Base-by-base conservation (phyloP, 805 yeast genomes). In the Suhomyces canberraensis region DNA sequence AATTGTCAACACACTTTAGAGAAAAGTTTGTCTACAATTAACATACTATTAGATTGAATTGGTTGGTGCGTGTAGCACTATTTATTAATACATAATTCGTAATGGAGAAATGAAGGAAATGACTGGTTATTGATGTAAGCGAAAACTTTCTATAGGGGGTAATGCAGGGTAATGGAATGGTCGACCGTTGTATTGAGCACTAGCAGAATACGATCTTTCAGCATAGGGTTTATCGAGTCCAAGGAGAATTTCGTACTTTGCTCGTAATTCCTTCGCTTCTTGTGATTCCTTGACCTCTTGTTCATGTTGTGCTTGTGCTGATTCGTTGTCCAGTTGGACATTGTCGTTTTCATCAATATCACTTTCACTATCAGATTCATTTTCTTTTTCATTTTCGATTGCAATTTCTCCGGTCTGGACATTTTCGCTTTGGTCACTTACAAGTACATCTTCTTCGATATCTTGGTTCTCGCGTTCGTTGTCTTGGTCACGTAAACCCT, bases 131-230 rank as follows among this genome's bases (percentile, higher is more conserved):
- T 24, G 25, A 24, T 22, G 17, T 7, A 31, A 11, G 29, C 3
- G 56, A 58, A 34, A 58, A 56, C 22, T 39, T 46, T 58, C 61
- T 16, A 57, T 29, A 1, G 62, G 56, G 8, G 63, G 64, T 16
- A 56, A 29, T n/a, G 39, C 45, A 31, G 44, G 44, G 29, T 29
- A 34, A 3, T 35, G 35, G 25, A 41, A 35, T 9, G 29, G 25
- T 22, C 11, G 35, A n/a, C n/a, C n/a, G 31, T 18, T 19, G 22
- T 17, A 13, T 13, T 11, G 11, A 8, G 20, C 8, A 15, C 22
- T n/a, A n/a, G 35, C 16, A 4, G 27, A 30, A 18, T 31, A 29
- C 3, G 24, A 33, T 18, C 42, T 16, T 11, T 25, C 31, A 4
- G 25, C 21, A 9, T 32, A 25, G 9, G 35, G 35, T 19, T 26